Evolutionary conservation across 768 basidiomycete genomes (phyloP), one percentile per base, ranked within the genome.

Genomic region (Tephrocybe sp.): DNA sequence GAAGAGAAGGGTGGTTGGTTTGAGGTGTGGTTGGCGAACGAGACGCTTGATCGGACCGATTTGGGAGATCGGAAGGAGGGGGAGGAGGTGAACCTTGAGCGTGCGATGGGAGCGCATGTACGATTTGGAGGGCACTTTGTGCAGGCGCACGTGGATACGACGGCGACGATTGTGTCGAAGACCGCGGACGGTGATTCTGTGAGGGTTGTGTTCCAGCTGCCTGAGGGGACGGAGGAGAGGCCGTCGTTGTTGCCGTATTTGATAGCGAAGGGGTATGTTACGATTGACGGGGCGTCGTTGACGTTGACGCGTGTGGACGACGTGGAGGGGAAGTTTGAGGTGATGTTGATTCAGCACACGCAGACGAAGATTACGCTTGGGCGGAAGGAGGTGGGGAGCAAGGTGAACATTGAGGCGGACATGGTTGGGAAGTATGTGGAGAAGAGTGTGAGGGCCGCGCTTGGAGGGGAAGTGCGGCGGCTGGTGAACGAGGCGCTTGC

Each of bases 61-160:
- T 72, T 98, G 25, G 97, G 94, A 25, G 84, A 91, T 60, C 74
- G 88, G 46, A 78, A 74, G 55, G 80, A 83, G 15, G 91, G 90
- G 16, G 85, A 91, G 56, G 77, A 83, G 58, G 79, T 97, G 39
- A 97, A 98, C 65, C 75, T 94, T 31, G 97, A 99, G 72, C 81
- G 97, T 42, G 97, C 97, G 2, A 93, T 98, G 91, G 85, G 83
- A 18, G 85, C 87, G 4, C 89, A 94, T 70, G 84, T 81, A 15
- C 76, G 95, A 48, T 97, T 98, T 60, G 97, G 97, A 22, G 97
- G 97, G 10, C 97, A 99, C 64, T 94, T 94, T 63, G 97, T 99
- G 18, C 95, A 98, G 93, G 97, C 89, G 15, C 97, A 99, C 68
- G 88, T 98, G 53, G 97, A 99, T 63, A 79, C 79, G 4, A 95